Evolutionary conservation across 805 yeast genomes (phyloP).

Genomic region (fission yeast (Schizosaccharomyces pombe)): DNA sequence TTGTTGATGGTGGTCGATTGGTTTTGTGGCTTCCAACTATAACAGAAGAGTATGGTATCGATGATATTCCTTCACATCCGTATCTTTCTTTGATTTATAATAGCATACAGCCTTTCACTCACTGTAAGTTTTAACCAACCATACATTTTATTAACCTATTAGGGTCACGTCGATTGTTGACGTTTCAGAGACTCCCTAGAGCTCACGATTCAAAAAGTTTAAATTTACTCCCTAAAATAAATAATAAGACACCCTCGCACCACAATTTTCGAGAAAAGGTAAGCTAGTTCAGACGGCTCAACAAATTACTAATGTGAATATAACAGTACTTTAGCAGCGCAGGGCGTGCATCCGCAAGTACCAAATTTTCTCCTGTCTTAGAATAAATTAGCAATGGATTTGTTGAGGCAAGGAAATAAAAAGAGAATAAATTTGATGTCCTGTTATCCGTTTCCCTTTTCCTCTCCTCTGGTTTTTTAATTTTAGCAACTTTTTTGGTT

Average conservation of each 20-base stretch:
- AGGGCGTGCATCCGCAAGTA: too few species aligned
- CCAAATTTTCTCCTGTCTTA: not conserved
- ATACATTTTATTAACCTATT: not conserved
- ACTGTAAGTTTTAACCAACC: conserved; percentile 17
- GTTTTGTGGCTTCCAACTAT: conserved; percentile 98
- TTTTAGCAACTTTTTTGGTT: too few species aligned
- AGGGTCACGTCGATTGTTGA: not conserved
- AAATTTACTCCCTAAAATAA: too few species aligned
- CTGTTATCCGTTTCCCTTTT: too few species aligned
- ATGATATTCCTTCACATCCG: conserved; percentile 57
- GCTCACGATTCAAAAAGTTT: too few species aligned
- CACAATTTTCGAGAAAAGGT: not conserved
- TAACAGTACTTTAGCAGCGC: not conserved
- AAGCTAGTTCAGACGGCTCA: not conserved
- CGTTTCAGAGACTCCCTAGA: not conserved
- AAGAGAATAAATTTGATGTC: too few species aligned
- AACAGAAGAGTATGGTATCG: conserved; percentile 50
- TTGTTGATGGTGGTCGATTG: conserved; percentile 55
- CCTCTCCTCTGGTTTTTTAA: too few species aligned
- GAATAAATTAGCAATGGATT: not conserved
- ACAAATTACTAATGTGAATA: not conserved
- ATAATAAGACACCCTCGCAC: not conserved
- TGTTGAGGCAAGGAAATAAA: too few species aligned
- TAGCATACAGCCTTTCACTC: conserved; percentile 69
- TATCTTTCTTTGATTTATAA: conserved; percentile 45